Base-by-base conservation (phyloP, 1,284 basidiomycete species). In the Sphagnurus paluster region DNA sequence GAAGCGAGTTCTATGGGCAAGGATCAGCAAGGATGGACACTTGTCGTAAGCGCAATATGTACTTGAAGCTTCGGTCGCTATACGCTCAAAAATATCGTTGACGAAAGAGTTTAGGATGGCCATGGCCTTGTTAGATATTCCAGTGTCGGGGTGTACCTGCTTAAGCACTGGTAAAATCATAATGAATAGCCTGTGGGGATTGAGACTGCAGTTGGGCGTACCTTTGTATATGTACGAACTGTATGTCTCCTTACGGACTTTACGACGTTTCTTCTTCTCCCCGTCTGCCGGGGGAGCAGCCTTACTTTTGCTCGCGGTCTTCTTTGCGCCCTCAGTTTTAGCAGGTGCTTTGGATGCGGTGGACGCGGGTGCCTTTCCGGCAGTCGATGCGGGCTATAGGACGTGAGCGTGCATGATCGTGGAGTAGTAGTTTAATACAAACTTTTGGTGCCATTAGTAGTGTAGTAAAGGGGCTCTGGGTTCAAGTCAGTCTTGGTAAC, bases 101-200 rank as follows among this genome's bases (percentile, higher is more conserved):
- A 94, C 90, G 54, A 93, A 93, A 43, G 88, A 92, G 80, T 96
- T 95, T 40, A 97, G 74, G 64, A 97, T 90, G 42, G 86, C 82
- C 93, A 97, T 97, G 34, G 92, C 93, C 79, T 95, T 96, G 84
- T 94, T 96, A 51, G 89, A 88, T 69, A 96, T 95, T 82, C 93
- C 93, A 55, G 91, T 95, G 66, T 97, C 93, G 46, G 93, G 93
- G 77, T 96, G 93, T 52, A 96, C 93, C 67, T 93, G 90, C 71
- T 86, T 92, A 52, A 92, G 75, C 51, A 92, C 89, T 89, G 32
- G n/a, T 16, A 14, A 8, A 33, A 14, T 33, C 2, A 42, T 16
- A 11, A 23, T 33, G 24, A 17, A 23, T 29, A 40, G n/a, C 14
- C 7, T 19, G 4, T 42, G 47, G 11, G 41, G 46, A 46, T 54